Percentiles rank a stretch among this genome's conserved stretches.
phyloP scores from a whole-genome alignment of 225 moss, liverwort and hornwort genomes.

The Marchantia polymorpha region DNA sequence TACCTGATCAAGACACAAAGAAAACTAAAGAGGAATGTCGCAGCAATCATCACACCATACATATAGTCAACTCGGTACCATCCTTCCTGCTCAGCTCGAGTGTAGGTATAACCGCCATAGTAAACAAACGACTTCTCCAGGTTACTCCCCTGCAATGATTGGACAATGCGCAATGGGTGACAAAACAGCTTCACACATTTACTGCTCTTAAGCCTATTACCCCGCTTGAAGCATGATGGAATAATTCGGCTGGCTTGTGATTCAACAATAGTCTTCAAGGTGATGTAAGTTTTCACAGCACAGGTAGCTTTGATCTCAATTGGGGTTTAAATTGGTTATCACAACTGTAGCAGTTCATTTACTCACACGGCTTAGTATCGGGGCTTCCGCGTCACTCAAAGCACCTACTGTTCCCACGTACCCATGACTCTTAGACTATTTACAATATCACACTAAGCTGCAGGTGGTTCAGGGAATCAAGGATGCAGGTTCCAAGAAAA shows the following conservation, averaged over 20 bases:
- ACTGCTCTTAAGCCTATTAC: no score
- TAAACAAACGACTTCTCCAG: conserved; percentile 76
- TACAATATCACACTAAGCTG: background rate
- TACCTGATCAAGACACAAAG: conserved; percentile 62
- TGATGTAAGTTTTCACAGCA: background rate
- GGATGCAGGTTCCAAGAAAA: background rate
- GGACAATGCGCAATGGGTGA: background rate
- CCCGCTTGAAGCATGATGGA: no score
- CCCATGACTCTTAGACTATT: background rate
- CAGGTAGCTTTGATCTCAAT: background rate
- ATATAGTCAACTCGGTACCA: conserved; percentile 71
- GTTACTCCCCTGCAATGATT: conserved; percentile 51
- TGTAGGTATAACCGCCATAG: conserved; percentile 78
- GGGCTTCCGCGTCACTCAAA: background rate
- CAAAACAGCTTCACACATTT: no score
- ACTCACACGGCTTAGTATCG: no score
- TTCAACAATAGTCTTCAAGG: no score
- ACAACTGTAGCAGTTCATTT: no score
- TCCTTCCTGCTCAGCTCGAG: conserved; percentile 50
- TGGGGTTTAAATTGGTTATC: no score
- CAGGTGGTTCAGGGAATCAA: background rate
- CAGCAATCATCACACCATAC: conserved; percentile 66
- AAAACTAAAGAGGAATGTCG: conserved; percentile 60
- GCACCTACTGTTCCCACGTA: background rate
- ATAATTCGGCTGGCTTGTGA: no score